Evolutionary conservation across 202 grass and related monocot genomes (phyloP), one percentile per base, ranked within the genome.

Genomic region (Carex sylvatica): DNA sequence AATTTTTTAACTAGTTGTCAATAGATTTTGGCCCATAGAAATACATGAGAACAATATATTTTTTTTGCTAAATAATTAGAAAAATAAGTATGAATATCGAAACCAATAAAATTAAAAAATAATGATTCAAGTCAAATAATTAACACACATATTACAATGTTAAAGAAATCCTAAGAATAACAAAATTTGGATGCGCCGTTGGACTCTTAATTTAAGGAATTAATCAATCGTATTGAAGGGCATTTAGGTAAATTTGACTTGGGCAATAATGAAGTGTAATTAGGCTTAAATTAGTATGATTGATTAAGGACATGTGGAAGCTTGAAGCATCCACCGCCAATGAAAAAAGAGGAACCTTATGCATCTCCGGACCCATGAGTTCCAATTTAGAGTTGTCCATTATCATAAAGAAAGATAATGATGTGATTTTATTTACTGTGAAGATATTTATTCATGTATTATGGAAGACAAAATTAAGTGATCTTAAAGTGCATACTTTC

Each of bases 351-450:
- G 52, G 51, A 31, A 35, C 24, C 51, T 76, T 75, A 75, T 51
- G 6, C 73, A 56, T 36, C 71, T 54, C 71, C 49, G 49, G 47
- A 55, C 49, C 71, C 22, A 54, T 74, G 15, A 16, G 5, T 54
- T 74, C 8, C 8, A 74, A 74, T 53, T 54, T 52, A 54, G 49
- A 33, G 46, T 0, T 74, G 47, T 68, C 71, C 2, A 15, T 1
- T 74, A 33, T 54, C 14, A 30, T 55, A 75, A 75, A 72, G n/a
- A 72, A 72, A 24, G 38, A 70, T 42, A 40, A 44, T 72, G 42
- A 72, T 47, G 9, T 71, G 40, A 42, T 72, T 71, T 47, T n/a
- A 47, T 47, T 46, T 22, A 24, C 13, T 28, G 4, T 13, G 31
- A 22, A 55, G 14, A 0, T 2, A 75, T 33, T n/a, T 55, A 55